Base-by-base conservation (phyloP, 2,329 filamentous ascomycete genomes). In the Xylaria multiplex region DNA sequence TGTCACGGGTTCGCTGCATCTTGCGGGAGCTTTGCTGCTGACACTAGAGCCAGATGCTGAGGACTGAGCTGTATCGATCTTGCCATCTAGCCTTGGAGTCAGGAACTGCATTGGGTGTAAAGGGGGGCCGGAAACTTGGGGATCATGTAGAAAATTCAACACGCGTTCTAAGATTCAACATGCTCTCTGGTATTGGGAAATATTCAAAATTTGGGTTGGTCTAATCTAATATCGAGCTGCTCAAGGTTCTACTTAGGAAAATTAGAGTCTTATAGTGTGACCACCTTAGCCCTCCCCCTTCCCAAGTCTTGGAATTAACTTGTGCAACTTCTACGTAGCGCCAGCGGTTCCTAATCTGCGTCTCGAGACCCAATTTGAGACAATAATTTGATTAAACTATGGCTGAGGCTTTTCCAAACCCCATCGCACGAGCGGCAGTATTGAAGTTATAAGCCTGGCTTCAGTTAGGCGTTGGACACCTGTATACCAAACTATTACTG, bases 1-100 rank as follows among this genome's bases (percentile, higher is more conserved):
- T 61, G 89, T 93, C 9, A 97, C 93, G 14, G 93, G 93, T 2
- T 96, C 93, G 77, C 80, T 97, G 74, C 91, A 97, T 82, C 83
- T 97, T 45, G 93, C 94, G 0, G 93, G 93, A 7, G 92, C 91
- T 11, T 82, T 93, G 52, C 81, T 97, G 59, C 90, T 91, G 76
- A 88, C 91, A 0, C 78, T 96, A 65, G 92, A 83, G 72, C 81
- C 82, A 8, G 78, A 79, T 13, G 72, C 72, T 63, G 72, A 78
- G 69, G 73, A 78, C 46, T 82, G 43, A 54, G 45, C 8, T 43
- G 2, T 11, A 22, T 63, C 30, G 27, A 35, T 1, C n/a, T n/a
- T 50, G 32, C 32, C 14, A 40, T 40, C 11, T 19, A 14, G 37
- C 13, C 7, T 24, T 37, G 3, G 27, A 52, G 35, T 13, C 9